Evolutionary conservation across 2,329 filamentous ascomycete genomes (phyloP), one percentile per base, ranked within the genome.

Genomic region (Fusarium sp.): DNA sequence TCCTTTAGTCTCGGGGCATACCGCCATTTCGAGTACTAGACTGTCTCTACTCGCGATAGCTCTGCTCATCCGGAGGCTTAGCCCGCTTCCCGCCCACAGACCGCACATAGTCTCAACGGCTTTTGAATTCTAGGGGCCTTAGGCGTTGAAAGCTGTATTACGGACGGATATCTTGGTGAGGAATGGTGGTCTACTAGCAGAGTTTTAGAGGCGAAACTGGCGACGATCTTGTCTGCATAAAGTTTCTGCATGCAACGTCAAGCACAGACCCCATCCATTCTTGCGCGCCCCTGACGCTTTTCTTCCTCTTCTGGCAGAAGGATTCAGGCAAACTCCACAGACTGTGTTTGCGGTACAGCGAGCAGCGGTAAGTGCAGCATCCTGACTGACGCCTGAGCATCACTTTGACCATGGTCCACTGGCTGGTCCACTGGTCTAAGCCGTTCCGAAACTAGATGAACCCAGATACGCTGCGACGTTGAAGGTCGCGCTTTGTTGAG

Each of bases 11-110:
- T 72, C 69, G 63, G 69, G 19, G 15, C 55, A 54, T 57, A 65
- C 59, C 57, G 59, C 69, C 69, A 42, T 58, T 72, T 72, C 45
- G 37, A 60, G 69, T 18, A 14, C 45, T 67, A 57, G 45, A 33
- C 27, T 37, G 55, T 25, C 48, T 38, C 21, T 25, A 27, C 42
- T 64, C 16, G 27, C 29, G n/a, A 46, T 27, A 23, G 39, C 27
- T 48, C 7, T 16, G 7, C 19, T 31, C 4, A 16, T 8, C 23
- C 4, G 48, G 31, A 11, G 18, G 3, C 3, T 25, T 16, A 35
- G 5, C 18, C 48, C 23, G n/a, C 48, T 37, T 25, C 31, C 18
- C 18, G 11, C 7, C 61, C 60, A 38, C 60, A 27, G 5, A 49
- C 42, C 60, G 63, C 42, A 37, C 4, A 21, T 38, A 65, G n/a